Evolutionary conservation across 306 rosid species (phyloP).

Genomic region (Quercus alba): DNA sequence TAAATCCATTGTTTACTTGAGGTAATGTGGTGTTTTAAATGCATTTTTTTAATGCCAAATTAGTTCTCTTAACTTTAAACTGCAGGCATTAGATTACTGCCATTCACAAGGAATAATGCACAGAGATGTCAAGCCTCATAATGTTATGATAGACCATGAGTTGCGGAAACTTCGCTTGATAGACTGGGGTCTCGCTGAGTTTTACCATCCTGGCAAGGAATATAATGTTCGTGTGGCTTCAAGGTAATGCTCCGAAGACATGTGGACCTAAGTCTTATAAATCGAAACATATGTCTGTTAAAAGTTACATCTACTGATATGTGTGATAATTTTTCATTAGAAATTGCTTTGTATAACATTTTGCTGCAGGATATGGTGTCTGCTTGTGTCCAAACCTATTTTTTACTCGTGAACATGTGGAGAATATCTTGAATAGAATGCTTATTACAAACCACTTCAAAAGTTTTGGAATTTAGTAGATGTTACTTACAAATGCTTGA

Average conservation of each 20-base stretch:
- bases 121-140: slow-evolving; percentile 91
- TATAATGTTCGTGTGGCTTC: slow-evolving; percentile 92
- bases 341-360: not conserved
- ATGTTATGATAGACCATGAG: slow-evolving; percentile 91
- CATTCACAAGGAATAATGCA: slow-evolving; percentile 96
- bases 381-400: not conserved
- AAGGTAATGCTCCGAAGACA: slow-evolving; percentile 40
- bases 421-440: not conserved
- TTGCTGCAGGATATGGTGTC: not conserved
- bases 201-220: slow-evolving; percentile 89
- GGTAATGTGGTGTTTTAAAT: not conserved
- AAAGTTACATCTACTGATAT: not conserved
- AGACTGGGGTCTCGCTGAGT: slow-evolving; percentile 95
- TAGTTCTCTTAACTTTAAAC: slow-evolving; percentile 13
- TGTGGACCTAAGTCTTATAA: not conserved
- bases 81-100: slow-evolving; percentile 86
- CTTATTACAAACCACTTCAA: not conserved
- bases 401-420: not conserved
- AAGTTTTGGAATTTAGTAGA: not conserved
- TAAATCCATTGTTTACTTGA: not conserved
- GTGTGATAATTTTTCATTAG: not conserved
- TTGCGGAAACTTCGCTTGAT: slow-evolving; percentile 85
- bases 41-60: slow-evolving; percentile 19
- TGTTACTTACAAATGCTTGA: not conserved
- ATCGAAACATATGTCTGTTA: not conserved